Base-by-base conservation (phyloP, 2,329 filamentous ascomycete species). In the Alternaria angustiovoidea region DNA sequence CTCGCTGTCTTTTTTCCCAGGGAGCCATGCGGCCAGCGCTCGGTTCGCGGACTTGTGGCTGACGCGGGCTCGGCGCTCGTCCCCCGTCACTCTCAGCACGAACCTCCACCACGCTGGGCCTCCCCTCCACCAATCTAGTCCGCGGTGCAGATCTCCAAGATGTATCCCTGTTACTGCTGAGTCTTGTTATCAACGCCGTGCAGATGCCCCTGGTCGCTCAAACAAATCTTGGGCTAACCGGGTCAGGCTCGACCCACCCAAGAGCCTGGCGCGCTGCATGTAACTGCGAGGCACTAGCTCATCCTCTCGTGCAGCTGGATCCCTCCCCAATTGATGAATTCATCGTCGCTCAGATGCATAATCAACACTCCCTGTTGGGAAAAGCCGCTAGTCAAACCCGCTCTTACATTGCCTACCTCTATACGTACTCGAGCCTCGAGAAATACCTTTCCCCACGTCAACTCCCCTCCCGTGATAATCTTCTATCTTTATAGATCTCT, bases 281-380 rank as follows among this genome's bases (percentile, higher is more conserved):
- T 70, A 70, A 73, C 70, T 70, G 69, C 67, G 70, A 72, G 63
- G 71, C 70, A 70, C 71, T 76, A 73, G 73, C 65, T 63, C 68
- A 70, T 70, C 54, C 69, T 62, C 68, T 75, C 65, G 62, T 68
- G 62, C 70, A 69, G 68, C 71, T 69, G 69, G 60, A 65, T 66
- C 66, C 57, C 63, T 65, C 66, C 63, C 70, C 68, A 68, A 65
- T 74, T 70, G 71, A 75, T 72, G 74, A 72, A 70, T 75, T 73
- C 71, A 72, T 74, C 64, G 72, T 70, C 69, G 67, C 67, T 69
- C 69, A 69, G 64, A 68, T 72, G 74, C 72, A 73, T 73, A 75
- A 72, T 69, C 70, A 64, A 68, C 57, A 44, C 55, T 64, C 72
- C 67, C 67, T 58, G 65, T 73, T 74, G 66, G 73, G 70, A 66